Base-by-base conservation (phyloP, 495 filamentous ascomycete genomes). In the Platismatia glauca region DNA sequence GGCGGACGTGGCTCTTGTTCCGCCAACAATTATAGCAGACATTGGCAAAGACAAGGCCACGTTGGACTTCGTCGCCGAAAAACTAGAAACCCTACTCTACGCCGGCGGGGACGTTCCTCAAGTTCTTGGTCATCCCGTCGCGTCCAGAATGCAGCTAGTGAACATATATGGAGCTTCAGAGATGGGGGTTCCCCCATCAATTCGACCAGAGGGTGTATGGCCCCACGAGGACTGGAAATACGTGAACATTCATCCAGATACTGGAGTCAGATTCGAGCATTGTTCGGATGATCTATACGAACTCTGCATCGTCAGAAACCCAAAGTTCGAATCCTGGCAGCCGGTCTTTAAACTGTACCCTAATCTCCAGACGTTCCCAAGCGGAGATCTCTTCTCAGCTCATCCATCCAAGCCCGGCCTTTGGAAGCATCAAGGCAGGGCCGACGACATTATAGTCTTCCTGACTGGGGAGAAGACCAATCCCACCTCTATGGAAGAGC, bases 321-420 rank as follows among this genome's bases (percentile, higher is more conserved):
- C 70, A 4, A 69, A 78, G 4, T 66, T 67, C 1, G 75, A 78
- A 11, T 65, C 69, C 0, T 67, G 71, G n/a, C 81, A 83, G 41
- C 70, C 76, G 7, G 64, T 80, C 41, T 86, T 86, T 69, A 74
- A 77, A 58, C 71, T 76, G 8, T 86, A 83, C 58, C 82, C 81
- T 5, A 71, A 85, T 8, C 37, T 69, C 2, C 61, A 78, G 7
- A 79, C 86, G 69, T 86, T 77, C 64, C 68, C 70, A 37, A 86
- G 81, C 15, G 75, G 76, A 38, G 84, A 87, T 66, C 70, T 87
- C 34, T 85, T 77, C 66, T 69, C 72, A 39, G 74, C 70, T 57
- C 64, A 71, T 44, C 70, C 71, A 0, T 64, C 56, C 4, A 72
- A 71, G 20, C 35, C 68, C 2, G 57, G 71, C 29, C 61, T 70